Evolutionary conservation across 768 basidiomycete genomes (phyloP).

Genomic region (Glaciozyma antarctica): DNA sequence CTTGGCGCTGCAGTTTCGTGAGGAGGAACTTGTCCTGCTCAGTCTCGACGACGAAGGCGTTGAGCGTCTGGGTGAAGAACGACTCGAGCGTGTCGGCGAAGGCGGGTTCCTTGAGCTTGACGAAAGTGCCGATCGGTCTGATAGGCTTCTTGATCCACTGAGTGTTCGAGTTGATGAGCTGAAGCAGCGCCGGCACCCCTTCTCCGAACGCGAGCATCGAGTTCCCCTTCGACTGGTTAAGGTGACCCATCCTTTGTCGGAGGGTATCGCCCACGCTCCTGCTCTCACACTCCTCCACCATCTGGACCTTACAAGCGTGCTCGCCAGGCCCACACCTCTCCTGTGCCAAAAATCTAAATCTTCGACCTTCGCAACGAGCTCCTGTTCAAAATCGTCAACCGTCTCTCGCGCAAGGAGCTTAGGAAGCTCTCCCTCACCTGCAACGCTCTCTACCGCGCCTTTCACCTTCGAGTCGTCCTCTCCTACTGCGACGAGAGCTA

Average conservation of each 20-base stretch:
- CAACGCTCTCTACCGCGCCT: too few species aligned
- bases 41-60: conserved; percentile 66
- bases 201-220: conserved; percentile 36
- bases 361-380: too few species aligned
- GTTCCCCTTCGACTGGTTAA: conserved; percentile 16
- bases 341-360: too few species aligned
- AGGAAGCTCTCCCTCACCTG: too few species aligned
- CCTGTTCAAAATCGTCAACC: too few species aligned
- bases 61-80: conserved; percentile 53
- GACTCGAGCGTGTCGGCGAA: conserved; percentile 61
- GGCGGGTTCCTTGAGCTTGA: conserved; percentile 59
- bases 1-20: conserved; percentile 46
- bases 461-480: too few species aligned
- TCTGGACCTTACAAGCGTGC: too few species aligned
- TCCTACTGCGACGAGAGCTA: too few species aligned
- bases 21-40: conserved; percentile 53
- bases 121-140: conserved; percentile 63
- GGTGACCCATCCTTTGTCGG: neutral
- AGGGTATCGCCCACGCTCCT: neutral
- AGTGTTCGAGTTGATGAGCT: conserved; percentile 35
- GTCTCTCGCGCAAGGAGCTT: too few species aligned
- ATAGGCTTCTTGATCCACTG: conserved; percentile 37
- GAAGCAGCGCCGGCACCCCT: conserved; percentile 31
- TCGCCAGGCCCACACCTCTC: too few species aligned
- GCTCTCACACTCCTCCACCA: too few species aligned